Percentiles rank a stretch among this genome's conserved stretches.
These are phyloP conservation scores for Solanum hybrid DNA, from an alignment of 305 asterid species.

Conservation along the genomic window DNA sequence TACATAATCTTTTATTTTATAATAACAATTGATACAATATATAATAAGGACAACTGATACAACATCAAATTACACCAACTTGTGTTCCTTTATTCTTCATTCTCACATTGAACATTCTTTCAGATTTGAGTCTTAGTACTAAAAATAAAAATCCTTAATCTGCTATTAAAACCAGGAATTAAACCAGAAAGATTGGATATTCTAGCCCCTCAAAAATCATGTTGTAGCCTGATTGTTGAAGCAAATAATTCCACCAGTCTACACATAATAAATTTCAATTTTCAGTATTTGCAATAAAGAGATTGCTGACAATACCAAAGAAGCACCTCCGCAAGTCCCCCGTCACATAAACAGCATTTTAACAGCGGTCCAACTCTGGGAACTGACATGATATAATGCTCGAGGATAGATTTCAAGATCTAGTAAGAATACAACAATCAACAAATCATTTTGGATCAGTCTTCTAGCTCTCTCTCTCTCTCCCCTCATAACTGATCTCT, in stretches of 20 bases:
- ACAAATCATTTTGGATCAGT: not conserved
- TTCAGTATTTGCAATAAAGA: not conserved
- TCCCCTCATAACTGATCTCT: not conserved
- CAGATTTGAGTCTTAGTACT: not conserved
- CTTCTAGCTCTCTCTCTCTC: not conserved
- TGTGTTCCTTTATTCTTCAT: not conserved
- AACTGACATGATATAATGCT: not conserved
- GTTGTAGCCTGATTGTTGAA: not conserved
- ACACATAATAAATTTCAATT: not conserved
- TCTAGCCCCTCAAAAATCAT: not conserved
- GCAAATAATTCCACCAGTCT: not conserved
- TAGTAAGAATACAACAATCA: not conserved
- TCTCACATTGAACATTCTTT: not conserved
- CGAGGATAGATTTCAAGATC: not conserved
- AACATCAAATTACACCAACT: not conserved
- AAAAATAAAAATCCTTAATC: not conserved
- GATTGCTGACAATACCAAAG: not conserved
- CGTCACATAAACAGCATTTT: not conserved
- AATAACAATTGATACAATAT: not conserved
- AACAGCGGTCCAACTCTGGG: not conserved
- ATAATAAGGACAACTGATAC: not conserved
- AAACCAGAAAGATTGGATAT: not conserved
- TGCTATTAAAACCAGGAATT: not conserved
- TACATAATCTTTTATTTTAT: not conserved
- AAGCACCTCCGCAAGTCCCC: not conserved